Conservation (phyloP, 306 rosid genomes). For the Cotoneaster glaucophyllus region DNA sequence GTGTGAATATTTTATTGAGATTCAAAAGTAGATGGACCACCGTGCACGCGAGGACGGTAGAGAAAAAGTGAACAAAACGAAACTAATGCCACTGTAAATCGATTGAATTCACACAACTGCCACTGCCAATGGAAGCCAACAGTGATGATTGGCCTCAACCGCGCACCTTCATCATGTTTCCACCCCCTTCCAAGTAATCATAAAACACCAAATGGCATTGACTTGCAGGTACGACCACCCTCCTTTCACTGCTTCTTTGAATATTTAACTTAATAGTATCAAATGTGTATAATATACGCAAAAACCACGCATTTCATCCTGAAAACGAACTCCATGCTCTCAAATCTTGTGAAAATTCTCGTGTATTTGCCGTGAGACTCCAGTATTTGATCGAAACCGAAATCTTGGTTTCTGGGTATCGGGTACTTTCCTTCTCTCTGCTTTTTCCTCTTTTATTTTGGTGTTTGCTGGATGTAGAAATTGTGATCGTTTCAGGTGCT, state of each 20-base stretch:
- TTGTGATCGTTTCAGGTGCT: constrained; percentile 12
- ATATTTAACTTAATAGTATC: background rate
- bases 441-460: background rate
- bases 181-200: background rate
- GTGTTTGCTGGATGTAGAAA: constrained; percentile 1
- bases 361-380: constrained; percentile 4
- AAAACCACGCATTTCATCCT: background rate
- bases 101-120: background rate
- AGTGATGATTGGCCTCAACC: constrained; percentile 1
- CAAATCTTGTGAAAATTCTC: background rate
- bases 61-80: background rate
- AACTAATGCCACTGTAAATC: background rate
- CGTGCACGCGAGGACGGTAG: background rate
- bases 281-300: background rate
- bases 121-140: background rate
- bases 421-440: background rate
- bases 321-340: background rate
- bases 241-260: background rate
- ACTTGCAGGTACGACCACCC: constrained; percentile 11
- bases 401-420: constrained; percentile 5
- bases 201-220: constrained; percentile 1
- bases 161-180: background rate
- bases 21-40: background rate
- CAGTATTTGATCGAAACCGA: background rate
- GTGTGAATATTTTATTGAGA: too few relatives aligned